Conservation (phyloP, 495 filamentous ascomycete genomes). For the Talaromyces ruber region DNA sequence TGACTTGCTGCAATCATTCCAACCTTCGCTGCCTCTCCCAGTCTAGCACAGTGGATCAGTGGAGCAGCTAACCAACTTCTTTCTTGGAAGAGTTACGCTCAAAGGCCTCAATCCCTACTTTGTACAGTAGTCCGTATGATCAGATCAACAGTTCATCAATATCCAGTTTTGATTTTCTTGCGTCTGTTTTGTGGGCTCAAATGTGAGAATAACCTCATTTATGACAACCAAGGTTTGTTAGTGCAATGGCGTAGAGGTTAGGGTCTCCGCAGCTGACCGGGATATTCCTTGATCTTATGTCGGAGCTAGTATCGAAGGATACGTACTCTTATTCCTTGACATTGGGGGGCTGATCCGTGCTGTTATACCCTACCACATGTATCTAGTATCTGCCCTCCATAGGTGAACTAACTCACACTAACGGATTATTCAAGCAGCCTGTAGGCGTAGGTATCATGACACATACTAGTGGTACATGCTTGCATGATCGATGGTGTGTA, state of each 20-base stretch:
- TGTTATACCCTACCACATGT: background rate
- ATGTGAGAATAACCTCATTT: background rate
- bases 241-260: background rate
- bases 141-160: background rate
- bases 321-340: background rate
- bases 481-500: background rate
- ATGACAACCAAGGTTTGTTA: background rate
- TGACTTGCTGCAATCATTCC: background rate
- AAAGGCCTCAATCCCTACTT: background rate
- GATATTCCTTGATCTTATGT: background rate
- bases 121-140: background rate
- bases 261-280: background rate
- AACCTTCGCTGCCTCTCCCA: no score
- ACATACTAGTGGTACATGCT: background rate
- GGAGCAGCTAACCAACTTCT: background rate
- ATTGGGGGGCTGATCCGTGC: background rate
- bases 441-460: background rate
- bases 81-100: background rate
- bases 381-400: no score
- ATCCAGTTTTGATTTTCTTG: background rate
- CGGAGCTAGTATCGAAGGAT: background rate
- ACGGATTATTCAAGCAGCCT: background rate
- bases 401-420: no score
- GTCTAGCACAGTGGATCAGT: background rate
- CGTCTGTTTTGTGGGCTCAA: background rate